These are phyloP conservation scores for Phytophthora syringae DNA, from an alignment of 352 stramenopile genomes.

Conservation along the genomic window DNA sequence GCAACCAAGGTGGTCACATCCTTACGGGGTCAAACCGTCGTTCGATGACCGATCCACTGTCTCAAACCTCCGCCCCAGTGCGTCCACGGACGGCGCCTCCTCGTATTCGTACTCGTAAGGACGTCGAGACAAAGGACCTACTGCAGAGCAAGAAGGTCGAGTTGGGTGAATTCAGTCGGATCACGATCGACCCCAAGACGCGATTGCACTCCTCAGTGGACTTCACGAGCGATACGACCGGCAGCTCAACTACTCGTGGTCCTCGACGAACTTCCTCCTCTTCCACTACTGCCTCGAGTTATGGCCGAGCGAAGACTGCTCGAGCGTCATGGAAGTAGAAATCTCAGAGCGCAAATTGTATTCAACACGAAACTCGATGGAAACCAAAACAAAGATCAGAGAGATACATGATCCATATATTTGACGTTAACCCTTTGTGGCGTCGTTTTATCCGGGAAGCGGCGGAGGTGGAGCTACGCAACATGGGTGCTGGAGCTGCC, in stretches of 20 bases:
- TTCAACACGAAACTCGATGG: constrained; percentile 26
- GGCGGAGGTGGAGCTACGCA: too few species aligned
- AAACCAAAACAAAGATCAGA: constrained; percentile 17
- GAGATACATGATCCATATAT: constrained; percentile 1
- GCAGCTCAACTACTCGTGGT: constrained; percentile 10
- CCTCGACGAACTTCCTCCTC: constrained; percentile 23
- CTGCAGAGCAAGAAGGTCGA: constrained; percentile 54
- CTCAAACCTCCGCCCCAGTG: constrained; percentile 14
- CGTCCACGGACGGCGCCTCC: constrained; percentile 55
- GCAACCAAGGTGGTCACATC: constrained; percentile 27
- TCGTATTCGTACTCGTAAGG: constrained; percentile 40
- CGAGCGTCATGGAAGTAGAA: constrained; percentile 64
- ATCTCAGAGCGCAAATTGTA: too few species aligned
- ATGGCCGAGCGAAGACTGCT: constrained; percentile 35
- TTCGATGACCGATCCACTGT: constrained; percentile 28
- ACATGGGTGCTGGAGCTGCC: constrained; percentile 14
- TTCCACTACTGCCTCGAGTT: constrained; percentile 9
- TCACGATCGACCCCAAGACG: constrained; percentile 32
- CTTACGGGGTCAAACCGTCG: constrained; percentile 22
- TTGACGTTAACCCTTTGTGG: constrained; percentile 11
- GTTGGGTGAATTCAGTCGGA: constrained; percentile 22
- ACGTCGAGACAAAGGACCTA: constrained; percentile 52
- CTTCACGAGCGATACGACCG: constrained; percentile 14
- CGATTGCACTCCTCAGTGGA: constrained; percentile 45
- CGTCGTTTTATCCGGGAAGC: constrained; percentile 5